phyloP scores from a whole-genome alignment of 352 stramenopile genomes.

The Phytophthora rubi region DNA sequence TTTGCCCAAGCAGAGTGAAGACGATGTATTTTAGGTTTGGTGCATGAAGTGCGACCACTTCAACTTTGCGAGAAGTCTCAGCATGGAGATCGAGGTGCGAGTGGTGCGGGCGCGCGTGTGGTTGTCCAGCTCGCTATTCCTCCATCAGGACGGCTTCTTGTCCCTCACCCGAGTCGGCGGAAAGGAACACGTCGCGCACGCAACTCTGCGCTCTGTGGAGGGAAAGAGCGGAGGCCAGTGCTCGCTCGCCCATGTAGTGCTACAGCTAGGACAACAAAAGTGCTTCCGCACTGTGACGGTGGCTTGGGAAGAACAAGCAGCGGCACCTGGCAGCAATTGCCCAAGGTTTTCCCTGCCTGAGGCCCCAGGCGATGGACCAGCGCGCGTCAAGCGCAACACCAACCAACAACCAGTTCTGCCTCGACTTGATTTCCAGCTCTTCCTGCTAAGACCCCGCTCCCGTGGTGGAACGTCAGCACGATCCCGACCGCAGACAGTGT shows the following conservation, averaged over 20 bases:
- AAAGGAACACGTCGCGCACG: conserved; percentile 36
- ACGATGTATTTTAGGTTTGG: conserved; percentile 15
- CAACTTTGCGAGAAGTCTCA: neutral
- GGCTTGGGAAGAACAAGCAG: conserved; percentile 33
- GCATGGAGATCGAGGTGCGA: conserved; percentile 45
- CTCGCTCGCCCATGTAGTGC: conserved; percentile 9
- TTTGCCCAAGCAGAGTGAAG: neutral
- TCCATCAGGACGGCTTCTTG: conserved; percentile 47
- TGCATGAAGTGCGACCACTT: neutral
- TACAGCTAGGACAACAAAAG: conserved; percentile 9
- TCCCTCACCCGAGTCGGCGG: conserved; percentile 33
- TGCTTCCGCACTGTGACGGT: conserved; percentile 33
- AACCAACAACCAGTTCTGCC: conserved; percentile 14
- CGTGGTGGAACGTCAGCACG: conserved; percentile 14
- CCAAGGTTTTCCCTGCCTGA: conserved; percentile 27
- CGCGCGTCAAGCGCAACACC: conserved; percentile 2
- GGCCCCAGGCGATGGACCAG: neutral
- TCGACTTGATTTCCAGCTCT: conserved; percentile 49
- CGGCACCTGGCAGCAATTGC: conserved; percentile 7
- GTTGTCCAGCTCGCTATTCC: conserved; percentile 38
- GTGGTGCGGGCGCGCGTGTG: conserved; percentile 49
- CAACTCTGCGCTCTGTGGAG: conserved; percentile 32
- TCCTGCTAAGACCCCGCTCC: conserved; percentile 29
- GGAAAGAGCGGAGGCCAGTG: conserved; percentile 9
- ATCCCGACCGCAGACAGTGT: conserved; percentile 34